These are phyloP conservation scores for Quercus tomentella DNA, from an alignment of 331 rosid species.

Conservation along the genomic window DNA sequence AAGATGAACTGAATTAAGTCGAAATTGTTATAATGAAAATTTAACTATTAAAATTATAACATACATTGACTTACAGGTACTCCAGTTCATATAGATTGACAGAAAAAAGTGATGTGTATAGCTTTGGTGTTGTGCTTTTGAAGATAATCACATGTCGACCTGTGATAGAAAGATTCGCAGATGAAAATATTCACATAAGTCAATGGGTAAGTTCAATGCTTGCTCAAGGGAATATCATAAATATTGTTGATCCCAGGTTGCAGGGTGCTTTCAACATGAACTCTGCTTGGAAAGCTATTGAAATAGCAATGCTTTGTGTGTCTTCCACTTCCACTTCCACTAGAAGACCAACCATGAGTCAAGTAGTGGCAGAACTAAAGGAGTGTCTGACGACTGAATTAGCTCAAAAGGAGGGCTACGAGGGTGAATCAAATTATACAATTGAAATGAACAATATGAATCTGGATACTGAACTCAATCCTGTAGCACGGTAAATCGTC, in stretches of 20 bases:
- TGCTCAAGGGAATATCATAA: slow-evolving; percentile 16
- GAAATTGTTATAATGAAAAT: no score
- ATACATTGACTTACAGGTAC: slow-evolving; percentile 11
- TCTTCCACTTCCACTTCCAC: slow-evolving; percentile 3
- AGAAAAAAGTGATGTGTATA: slow-evolving; percentile 31
- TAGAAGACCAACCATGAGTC: slow-evolving; percentile 33
- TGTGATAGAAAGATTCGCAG: not conserved
- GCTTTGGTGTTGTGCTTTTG: slow-evolving; percentile 30
- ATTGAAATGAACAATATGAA: not conserved
- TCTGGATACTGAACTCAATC: not conserved
- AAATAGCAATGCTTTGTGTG: slow-evolving; percentile 28
- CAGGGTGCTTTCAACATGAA: slow-evolving; percentile 3
- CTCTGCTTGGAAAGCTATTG: slow-evolving; percentile 28
- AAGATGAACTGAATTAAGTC: no score
- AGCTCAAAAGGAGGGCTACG: not conserved
- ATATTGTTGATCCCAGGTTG: slow-evolving; percentile 18
- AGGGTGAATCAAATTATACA: not conserved
- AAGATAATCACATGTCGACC: slow-evolving; percentile 27
- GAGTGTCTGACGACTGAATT: slow-evolving; percentile 22
- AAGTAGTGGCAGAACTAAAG: slow-evolving; percentile 25
- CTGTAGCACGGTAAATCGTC: slow-evolving; percentile 11
- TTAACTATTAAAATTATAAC: not conserved
- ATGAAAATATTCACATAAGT: slow-evolving; percentile 7
- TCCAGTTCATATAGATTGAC: slow-evolving; percentile 14
- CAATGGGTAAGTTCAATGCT: slow-evolving; percentile 28